These are phyloP conservation scores for Hypsizygus ulmarius DNA, from an alignment of 1,284 basidiomycete genomes.

Conservation along the genomic window DNA sequence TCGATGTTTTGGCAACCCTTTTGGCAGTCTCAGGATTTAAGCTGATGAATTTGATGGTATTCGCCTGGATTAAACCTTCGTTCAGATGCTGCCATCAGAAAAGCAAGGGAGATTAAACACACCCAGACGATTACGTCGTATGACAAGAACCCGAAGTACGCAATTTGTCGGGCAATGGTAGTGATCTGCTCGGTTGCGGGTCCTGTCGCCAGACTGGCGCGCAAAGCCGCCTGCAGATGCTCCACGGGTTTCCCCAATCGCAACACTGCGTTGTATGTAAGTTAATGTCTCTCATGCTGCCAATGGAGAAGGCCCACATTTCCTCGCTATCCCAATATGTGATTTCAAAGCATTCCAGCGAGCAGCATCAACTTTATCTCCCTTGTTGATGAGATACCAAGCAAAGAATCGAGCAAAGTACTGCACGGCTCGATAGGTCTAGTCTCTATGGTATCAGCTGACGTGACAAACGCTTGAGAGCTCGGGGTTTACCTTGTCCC, in stretches of 20 bases:
- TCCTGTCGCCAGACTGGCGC: conserved; percentile 60
- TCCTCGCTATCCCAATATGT: conserved; percentile 76
- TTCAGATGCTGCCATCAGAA: conserved; percentile 6
- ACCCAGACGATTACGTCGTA: conserved; percentile 88
- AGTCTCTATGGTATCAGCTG: not conserved
- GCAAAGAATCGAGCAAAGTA: conserved; percentile 90
- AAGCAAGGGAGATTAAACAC: conserved; percentile 24
- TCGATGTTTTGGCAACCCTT: conserved; percentile 70
- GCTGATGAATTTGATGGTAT: conserved; percentile 67
- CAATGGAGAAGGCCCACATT: conserved; percentile 51
- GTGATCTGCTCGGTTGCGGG: conserved; percentile 76
- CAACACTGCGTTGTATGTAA: conserved; percentile 58
- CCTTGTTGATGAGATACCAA: conserved; percentile 72
- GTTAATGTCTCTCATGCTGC: conserved; percentile 8
- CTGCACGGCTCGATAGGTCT: conserved; percentile 91
- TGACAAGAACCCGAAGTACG: conserved; percentile 88
- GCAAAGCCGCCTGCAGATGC: conserved; percentile 90
- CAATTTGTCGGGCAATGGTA: conserved; percentile 82
- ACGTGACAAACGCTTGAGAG: not conserved
- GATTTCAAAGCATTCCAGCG: conserved; percentile 80
- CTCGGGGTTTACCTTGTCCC: conserved; percentile 72
- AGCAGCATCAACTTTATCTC: conserved; percentile 61
- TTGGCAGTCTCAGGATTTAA: conserved; percentile 65
- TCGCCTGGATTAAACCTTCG: conserved; percentile 43
- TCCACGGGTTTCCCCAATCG: conserved; percentile 93